These are phyloP conservation scores for Crithidia sp. DNA, from an alignment of 208 protist genomes.

Conservation along the genomic window DNA sequence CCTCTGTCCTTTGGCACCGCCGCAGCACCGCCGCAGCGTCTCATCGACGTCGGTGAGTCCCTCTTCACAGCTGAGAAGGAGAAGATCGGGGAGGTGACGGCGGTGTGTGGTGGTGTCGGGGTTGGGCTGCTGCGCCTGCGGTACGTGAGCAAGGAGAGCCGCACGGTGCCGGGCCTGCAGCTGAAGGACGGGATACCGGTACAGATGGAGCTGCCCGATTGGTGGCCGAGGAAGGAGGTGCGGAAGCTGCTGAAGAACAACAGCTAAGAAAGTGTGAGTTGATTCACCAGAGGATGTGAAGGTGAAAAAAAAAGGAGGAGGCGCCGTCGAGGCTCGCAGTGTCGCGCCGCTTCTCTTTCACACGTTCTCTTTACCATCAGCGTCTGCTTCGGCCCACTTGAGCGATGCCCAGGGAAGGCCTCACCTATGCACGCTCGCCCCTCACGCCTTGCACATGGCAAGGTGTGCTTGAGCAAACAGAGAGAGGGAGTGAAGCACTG, in stretches of 20 bases:
- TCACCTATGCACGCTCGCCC: too few species aligned
- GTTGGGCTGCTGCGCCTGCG: conserved; percentile 76
- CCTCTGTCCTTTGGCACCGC: conserved; percentile 61
- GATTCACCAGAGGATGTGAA: too few species aligned
- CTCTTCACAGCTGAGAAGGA: conserved; percentile 49
- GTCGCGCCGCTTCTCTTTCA: too few species aligned
- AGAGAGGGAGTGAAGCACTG: too few species aligned
- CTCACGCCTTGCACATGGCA: too few species aligned
- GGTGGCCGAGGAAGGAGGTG: conserved; percentile 80
- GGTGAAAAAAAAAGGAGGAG: not conserved
- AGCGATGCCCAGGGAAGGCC: too few species aligned
- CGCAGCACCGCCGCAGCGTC: not conserved
- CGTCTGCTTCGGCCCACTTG: too few species aligned
- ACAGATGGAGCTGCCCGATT: conserved; percentile 49
- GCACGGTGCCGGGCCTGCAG: conserved; percentile 45
- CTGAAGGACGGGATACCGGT: conserved; percentile 51
- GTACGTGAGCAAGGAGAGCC: conserved; percentile 65
- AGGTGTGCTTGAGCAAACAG: too few species aligned
- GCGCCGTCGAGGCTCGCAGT: not conserved
- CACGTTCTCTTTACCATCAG: too few species aligned
- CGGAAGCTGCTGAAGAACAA: conserved; percentile 76
- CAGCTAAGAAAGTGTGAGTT: not conserved
- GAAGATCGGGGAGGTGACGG: conserved; percentile 68
- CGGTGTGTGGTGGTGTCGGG: conserved; percentile 48
- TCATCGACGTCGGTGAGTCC: conserved; percentile 39